A percentile compares a stretch with the other conserved stretches of the same genome.
These are phyloP conservation scores for Rhizoclosmatium sp. DNA, from an alignment of 192 early-diverging fungal genomes.

Conservation along the genomic window DNA sequence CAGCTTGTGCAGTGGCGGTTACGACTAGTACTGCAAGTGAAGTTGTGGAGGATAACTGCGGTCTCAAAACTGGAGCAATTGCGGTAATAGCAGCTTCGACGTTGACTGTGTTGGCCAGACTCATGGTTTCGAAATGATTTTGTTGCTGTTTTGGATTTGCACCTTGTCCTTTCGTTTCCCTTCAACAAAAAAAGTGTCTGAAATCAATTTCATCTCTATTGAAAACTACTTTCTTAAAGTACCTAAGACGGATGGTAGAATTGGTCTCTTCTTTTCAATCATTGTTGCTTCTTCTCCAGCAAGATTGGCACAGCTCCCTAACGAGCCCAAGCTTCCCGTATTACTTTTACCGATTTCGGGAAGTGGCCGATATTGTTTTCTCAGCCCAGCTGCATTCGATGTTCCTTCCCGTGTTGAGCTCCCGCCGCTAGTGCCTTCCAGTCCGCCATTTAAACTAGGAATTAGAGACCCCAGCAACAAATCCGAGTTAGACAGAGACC, in stretches of 20 bases:
- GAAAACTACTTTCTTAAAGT: neutral
- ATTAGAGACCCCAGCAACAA: neutral
- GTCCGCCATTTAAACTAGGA: neutral
- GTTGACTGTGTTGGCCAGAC: too few species aligned
- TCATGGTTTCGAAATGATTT: too few species aligned
- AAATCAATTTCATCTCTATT: neutral
- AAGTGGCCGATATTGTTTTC: constrained; percentile 31
- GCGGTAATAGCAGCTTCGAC: too few species aligned
- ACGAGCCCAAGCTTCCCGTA: neutral
- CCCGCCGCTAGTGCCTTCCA: too few species aligned
- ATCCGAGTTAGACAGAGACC: constrained; percentile 33
- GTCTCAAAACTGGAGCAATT: too few species aligned
- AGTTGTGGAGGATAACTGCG: too few species aligned
- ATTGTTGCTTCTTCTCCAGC: neutral
- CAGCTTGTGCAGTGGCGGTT: too few species aligned
- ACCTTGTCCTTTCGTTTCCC: neutral
- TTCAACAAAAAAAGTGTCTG: neutral
- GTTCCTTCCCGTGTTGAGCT: too few species aligned
- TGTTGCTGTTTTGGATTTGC: too few species aligned
- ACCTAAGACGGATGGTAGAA: neutral
- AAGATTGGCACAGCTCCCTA: neutral
- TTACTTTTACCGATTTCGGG: constrained; percentile 33
- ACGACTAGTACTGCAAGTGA: too few species aligned
- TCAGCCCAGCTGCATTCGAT: neutral
- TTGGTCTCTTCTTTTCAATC: neutral